Percentiles rank a stretch among this genome's conserved stretches.
Conservation (phyloP, 371 early-diverging fungal genomes). For the Mortierella sp. region DNA sequence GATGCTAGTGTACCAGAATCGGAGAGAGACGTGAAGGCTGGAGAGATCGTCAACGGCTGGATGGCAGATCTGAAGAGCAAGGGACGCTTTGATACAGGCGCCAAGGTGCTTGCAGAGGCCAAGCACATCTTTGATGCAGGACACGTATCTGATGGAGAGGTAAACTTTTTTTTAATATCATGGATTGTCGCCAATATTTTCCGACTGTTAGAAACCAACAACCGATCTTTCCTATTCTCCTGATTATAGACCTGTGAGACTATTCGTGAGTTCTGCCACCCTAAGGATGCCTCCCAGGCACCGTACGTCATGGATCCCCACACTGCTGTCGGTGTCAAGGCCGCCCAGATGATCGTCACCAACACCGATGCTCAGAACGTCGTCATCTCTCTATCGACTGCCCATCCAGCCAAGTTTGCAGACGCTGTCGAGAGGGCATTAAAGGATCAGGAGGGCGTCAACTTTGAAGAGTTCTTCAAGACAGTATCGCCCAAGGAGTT, state of each 20-base stretch:
- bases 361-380: slow-evolving; percentile 31
- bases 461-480: slow-evolving; percentile 65
- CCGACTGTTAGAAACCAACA: too few relatives aligned
- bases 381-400: slow-evolving; percentile 89
- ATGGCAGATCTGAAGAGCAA: slow-evolving; percentile 82
- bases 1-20: slow-evolving; percentile 54
- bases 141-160: slow-evolving; percentile 76
- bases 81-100: slow-evolving; percentile 80
- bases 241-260: slow-evolving; percentile 71
- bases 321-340: slow-evolving; percentile 94
- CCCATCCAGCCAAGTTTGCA: slow-evolving; percentile 97
- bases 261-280: slow-evolving; percentile 77
- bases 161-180: too few relatives aligned
- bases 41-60: slow-evolving; percentile 74
- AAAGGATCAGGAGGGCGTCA: slow-evolving; percentile 63
- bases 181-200: too few relatives aligned
- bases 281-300: slow-evolving; percentile 57
- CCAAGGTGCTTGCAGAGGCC: slow-evolving; percentile 71
- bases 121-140: slow-evolving; percentile 81
- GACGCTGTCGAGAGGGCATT: slow-evolving; percentile 89
- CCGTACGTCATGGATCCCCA: slow-evolving; percentile 95
- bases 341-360: slow-evolving; percentile 71
- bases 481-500: slow-evolving; percentile 78
- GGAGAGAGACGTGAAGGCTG: slow-evolving; percentile 62
- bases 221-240: neutral